Evolutionary conservation across 805 yeast genomes (phyloP), one percentile per base, ranked within the genome.

Genomic region (Lipomyces chichibuensis): DNA sequence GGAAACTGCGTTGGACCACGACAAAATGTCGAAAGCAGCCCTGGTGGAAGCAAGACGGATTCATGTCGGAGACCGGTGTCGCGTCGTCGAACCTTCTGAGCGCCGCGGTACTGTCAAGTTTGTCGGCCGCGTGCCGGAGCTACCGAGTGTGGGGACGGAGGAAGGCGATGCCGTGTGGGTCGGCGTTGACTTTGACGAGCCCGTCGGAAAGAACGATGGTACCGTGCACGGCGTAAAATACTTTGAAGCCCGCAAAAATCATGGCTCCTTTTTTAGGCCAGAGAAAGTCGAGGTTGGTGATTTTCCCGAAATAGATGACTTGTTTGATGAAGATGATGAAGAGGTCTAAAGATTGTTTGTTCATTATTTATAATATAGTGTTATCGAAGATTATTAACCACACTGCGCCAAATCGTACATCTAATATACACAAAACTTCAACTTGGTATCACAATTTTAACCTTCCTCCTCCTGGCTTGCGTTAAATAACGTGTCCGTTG

Each of bases 131-230:
- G 85, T 94, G 1, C 81, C 85, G 0, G 86, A 83, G 52, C 84
- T 92, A 59, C 87, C 86, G 59, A 37, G 39, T 14, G 58, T 14
- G 14, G 35, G 37, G 9, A 58, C 53, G 5, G 59, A 53, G 43
- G 69, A 71, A 32, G 83, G 81, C 2, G 66, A 66, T 39, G 57
- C 59, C 39, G 29, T 70, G 11, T 94, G 98, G 97, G 84, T 90
- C 37, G 98, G 98, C 0, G 84, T 94, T 2, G 90, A 88, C 72
- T 87, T 92, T 63, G 95, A 90, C 72, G 92, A 90, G 71, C 94
- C 98, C 0, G 84, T 84, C 7, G 98, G 98, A 4, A 91, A 89
- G 76, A 91, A 93, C 74, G 86, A 91, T 74, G 98, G 98, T 0
- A 78, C 85, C 25, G 79, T 92, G 52, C 85, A 86, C 46, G 92